Conservation (phyloP, 2,329 filamentous ascomycete genomes). For the Lojkania enalia region DNA sequence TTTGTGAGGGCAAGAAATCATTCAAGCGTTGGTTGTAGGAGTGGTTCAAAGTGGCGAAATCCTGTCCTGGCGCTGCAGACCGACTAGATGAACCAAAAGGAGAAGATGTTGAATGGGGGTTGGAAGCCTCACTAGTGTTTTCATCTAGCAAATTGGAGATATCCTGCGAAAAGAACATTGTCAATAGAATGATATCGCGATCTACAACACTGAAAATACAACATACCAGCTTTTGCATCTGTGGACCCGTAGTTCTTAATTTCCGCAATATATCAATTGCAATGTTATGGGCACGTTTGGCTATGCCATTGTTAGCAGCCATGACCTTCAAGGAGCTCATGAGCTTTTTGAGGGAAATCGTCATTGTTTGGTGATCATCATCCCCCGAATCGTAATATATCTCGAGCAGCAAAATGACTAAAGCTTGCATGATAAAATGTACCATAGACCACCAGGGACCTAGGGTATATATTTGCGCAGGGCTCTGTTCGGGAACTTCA, state of each 20-base stretch:
- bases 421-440: constrained; percentile 46
- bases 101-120: too few relatives aligned
- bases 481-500: constrained; percentile 21
- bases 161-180: neutral
- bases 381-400: constrained; percentile 33
- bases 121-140: neutral
- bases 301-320: constrained; percentile 31
- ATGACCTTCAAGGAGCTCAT: constrained; percentile 40
- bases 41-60: too few relatives aligned
- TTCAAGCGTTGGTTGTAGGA: too few relatives aligned
- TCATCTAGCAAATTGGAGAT: constrained; percentile 1
- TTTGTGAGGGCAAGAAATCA: too few relatives aligned
- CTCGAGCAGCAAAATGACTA: constrained; percentile 43
- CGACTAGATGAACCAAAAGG: too few relatives aligned
- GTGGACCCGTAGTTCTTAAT: neutral
- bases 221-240: too few relatives aligned
- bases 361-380: constrained; percentile 26
- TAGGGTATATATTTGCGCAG: constrained; percentile 16
- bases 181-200: too few relatives aligned
- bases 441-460: constrained; percentile 48
- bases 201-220: too few relatives aligned
- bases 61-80: too few relatives aligned
- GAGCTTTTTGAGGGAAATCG: constrained; percentile 35
- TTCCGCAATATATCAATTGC: constrained; percentile 22
- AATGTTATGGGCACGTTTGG: constrained; percentile 34